Evolutionary conservation across 352 stramenopile species (phyloP).

Genomic region (Saprolegnia diclina): DNA sequence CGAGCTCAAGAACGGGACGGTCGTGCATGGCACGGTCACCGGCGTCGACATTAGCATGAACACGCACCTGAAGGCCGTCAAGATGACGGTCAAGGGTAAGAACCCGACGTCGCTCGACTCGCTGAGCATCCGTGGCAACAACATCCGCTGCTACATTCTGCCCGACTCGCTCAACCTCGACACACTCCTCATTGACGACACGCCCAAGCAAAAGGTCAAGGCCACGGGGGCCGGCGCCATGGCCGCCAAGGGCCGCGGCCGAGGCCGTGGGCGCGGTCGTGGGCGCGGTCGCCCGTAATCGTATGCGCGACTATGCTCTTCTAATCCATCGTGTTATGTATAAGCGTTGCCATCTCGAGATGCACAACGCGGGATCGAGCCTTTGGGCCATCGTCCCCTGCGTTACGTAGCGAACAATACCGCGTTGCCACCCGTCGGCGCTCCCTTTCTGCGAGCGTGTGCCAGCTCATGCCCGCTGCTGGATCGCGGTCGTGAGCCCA

Average conservation of each 20-base stretch:
- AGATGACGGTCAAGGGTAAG: conserved; percentile 96
- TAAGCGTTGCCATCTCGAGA: too few relatives aligned
- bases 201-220: conserved; percentile 92
- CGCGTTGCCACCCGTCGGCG: too few relatives aligned
- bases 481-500: too few relatives aligned
- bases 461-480: too few relatives aligned
- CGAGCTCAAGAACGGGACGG: conserved; percentile 99
- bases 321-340: too few relatives aligned
- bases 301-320: neutral
- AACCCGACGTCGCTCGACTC: conserved; percentile 97
- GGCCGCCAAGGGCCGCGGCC: conserved; percentile 55
- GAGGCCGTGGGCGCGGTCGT: conserved; percentile 66
- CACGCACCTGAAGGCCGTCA: conserved; percentile 98
- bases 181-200: conserved; percentile 97
- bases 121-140: conserved; percentile 97
- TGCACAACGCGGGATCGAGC: too few relatives aligned
- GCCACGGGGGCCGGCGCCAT: conserved; percentile 38
- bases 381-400: too few relatives aligned
- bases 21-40: conserved; percentile 97
- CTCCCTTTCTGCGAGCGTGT: too few relatives aligned
- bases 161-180: conserved; percentile 97
- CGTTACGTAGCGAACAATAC: too few relatives aligned
- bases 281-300: conserved; percentile 45
- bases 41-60: conserved; percentile 99
- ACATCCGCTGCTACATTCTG: conserved; percentile 95